Evolutionary conservation across 345 rosid species (phyloP).

Genomic region (Eucalyptus sp.): DNA sequence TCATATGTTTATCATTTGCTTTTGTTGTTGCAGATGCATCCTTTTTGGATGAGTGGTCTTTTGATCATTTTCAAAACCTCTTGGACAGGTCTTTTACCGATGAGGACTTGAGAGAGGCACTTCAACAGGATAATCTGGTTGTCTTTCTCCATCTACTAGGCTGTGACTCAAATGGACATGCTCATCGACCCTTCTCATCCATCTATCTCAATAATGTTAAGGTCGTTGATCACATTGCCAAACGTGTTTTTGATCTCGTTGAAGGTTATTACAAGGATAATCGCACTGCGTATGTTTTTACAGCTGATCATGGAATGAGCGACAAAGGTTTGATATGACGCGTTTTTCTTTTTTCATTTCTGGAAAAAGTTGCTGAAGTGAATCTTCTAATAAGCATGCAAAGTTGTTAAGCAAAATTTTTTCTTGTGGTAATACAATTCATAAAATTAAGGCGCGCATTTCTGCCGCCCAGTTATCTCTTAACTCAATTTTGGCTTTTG

Average conservation of each 20-base stretch:
- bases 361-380: not conserved
- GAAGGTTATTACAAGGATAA: constrained; percentile 88
- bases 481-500: not conserved
- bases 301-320: constrained; percentile 98
- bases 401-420: not conserved
- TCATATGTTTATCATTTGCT: constrained; percentile 4
- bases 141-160: constrained; percentile 92
- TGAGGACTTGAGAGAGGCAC: constrained; percentile 58
- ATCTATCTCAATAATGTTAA: constrained; percentile 92
- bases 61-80: constrained; percentile 89
- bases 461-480: not conserved
- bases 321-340: constrained; percentile 57
- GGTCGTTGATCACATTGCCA: constrained; percentile 85
- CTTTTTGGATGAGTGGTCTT: constrained; percentile 98
- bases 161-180: constrained; percentile 97
- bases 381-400: not conserved
- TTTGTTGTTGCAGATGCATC: constrained; percentile 83
- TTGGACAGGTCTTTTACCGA: constrained; percentile 69
- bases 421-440: not conserved
- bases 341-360: not conserved
- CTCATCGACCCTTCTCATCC: constrained; percentile 89
- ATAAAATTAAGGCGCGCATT: not conserved
- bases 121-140: constrained; percentile 78
- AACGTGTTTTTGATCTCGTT: constrained; percentile 59
- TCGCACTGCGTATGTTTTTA: constrained; percentile 74